Evolutionary conservation across 2,329 filamentous ascomycete genomes (phyloP).

Genomic region (Cryphonectria carpinicola): DNA sequence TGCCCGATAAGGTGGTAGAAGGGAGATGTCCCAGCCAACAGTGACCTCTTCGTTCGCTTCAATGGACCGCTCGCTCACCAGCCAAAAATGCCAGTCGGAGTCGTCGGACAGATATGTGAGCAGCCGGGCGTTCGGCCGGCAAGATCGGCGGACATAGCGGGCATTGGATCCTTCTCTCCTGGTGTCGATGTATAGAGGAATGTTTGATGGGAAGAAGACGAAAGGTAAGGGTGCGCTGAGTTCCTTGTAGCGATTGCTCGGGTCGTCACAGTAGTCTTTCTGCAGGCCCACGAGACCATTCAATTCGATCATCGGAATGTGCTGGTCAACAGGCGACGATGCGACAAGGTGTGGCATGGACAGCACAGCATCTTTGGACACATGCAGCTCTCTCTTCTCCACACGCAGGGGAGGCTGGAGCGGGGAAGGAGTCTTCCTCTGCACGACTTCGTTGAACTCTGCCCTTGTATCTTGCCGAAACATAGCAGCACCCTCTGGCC

Average conservation of each 20-base stretch:
- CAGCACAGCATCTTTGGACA: constrained; percentile 58
- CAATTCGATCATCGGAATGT: constrained; percentile 68
- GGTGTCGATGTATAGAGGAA: constrained; percentile 93
- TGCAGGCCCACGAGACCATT: constrained; percentile 78
- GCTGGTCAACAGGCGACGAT: constrained; percentile 56
- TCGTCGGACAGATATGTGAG: constrained; percentile 82
- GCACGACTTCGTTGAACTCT: constrained; percentile 71
- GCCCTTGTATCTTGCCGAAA: constrained; percentile 71
- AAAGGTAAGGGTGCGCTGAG: constrained; percentile 70
- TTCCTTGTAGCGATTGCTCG: constrained; percentile 70
- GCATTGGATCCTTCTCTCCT: constrained; percentile 83
- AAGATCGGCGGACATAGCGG: constrained; percentile 90
- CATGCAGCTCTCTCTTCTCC: constrained; percentile 55
- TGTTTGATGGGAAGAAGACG: constrained; percentile 83
- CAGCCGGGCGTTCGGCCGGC: constrained; percentile 83
- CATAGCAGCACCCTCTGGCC: constrained; percentile 62
- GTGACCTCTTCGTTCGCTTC: constrained; percentile 65
- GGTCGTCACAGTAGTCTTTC: constrained; percentile 70
- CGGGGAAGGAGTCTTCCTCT: constrained; percentile 34
- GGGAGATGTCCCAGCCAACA: constrained; percentile 69
- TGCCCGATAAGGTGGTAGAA: constrained; percentile 56
- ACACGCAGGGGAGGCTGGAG: constrained; percentile 51
- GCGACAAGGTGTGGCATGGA: constrained; percentile 71
- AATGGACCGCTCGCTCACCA: constrained; percentile 81
- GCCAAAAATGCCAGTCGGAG: constrained; percentile 88